These are phyloP conservation scores for Aspergillus oerlinghausenensis DNA, from an alignment of 2,329 filamentous ascomycete genomes.

Conservation along the genomic window DNA sequence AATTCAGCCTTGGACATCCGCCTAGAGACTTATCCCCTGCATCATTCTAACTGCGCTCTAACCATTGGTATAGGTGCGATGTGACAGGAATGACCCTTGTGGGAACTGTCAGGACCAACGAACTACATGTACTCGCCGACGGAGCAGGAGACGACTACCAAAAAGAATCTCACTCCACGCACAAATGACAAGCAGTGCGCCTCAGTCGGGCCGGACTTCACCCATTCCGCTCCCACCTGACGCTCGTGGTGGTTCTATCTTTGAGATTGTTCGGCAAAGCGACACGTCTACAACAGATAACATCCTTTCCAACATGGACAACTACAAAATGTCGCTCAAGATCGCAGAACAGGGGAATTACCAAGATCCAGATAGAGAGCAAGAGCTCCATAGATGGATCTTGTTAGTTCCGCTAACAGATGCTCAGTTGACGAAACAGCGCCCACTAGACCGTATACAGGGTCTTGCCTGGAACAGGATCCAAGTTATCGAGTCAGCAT, in stretches of 20 bases:
- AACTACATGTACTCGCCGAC: constrained; percentile 8
- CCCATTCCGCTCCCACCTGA: too few relatives aligned
- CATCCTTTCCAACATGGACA: too few relatives aligned
- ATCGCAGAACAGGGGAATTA: too few relatives aligned
- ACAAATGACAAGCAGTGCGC: too few relatives aligned
- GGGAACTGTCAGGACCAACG: constrained; percentile 20
- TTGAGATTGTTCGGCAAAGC: too few relatives aligned
- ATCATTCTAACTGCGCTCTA: too few relatives aligned
- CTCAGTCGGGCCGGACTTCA: too few relatives aligned
- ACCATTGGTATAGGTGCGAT: constrained; percentile 13
- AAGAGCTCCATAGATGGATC: constrained; percentile 5
- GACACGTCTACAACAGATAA: too few relatives aligned
- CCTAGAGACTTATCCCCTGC: not conserved
- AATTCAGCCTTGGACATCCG: not conserved
- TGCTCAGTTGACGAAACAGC: constrained; percentile 11
- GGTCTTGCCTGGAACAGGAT: constrained; percentile 7
- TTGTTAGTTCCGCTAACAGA: constrained; percentile 11
- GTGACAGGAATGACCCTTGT: constrained; percentile 18
- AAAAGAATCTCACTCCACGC: not conserved
- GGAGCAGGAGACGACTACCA: constrained; percentile 6
- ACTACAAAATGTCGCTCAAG: too few relatives aligned
- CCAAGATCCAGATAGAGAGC: not conserved
- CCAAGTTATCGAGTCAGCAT: constrained; percentile 12
- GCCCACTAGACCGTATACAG: constrained; percentile 5
- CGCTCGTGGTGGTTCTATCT: too few relatives aligned